Percentiles rank a stretch among this genome's conserved stretches.
These are phyloP conservation scores for Acer campestre DNA, from an alignment of 345 rosid genomes.

Conservation along the genomic window DNA sequence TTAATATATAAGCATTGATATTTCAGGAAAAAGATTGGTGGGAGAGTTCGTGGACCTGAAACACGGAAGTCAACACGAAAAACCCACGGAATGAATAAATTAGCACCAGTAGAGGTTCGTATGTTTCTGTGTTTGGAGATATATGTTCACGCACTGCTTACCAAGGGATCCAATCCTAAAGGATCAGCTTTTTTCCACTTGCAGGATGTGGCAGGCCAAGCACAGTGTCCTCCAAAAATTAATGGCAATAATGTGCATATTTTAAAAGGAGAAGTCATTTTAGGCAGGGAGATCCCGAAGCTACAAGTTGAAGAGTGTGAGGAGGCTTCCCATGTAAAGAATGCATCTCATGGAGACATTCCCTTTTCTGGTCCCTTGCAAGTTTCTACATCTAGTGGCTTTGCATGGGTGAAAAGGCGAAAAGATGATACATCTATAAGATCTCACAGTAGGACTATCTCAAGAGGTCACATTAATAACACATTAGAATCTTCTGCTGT, in stretches of 20 bases:
- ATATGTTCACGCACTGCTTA: background rate
- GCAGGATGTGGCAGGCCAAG: conserved; percentile 58
- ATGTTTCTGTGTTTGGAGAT: background rate
- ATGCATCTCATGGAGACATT: conserved; percentile 86
- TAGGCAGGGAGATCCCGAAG: conserved; percentile 46
- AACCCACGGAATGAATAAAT: conserved; percentile 51
- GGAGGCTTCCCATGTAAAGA: conserved; percentile 71
- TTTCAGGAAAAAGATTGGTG: conserved; percentile 74
- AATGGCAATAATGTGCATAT: conserved; percentile 25
- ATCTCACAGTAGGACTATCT: conserved; percentile 60
- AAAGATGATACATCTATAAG: conserved; percentile 59
- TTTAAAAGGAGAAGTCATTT: conserved; percentile 37
- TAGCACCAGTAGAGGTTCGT: conserved; percentile 78
- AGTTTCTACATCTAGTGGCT: conserved; percentile 83
- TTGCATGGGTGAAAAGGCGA: conserved; percentile 89
- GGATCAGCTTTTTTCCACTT: conserved; percentile 23
- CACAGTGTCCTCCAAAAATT: conserved; percentile 37
- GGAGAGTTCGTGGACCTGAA: conserved; percentile 63
- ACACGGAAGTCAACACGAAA: conserved; percentile 70
- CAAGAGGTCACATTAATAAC: conserved; percentile 60
- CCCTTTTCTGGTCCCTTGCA: conserved; percentile 90
- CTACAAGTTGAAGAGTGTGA: conserved; percentile 50
- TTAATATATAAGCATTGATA: conserved; percentile 15
- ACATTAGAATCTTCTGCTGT: conserved; percentile 50
- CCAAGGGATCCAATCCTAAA: conserved; percentile 8